Percentiles rank a stretch among this genome's conserved stretches.
These are phyloP conservation scores for Cinnamomum chago DNA, from an alignment of 164 flowering plant species.

Conservation along the genomic window DNA sequence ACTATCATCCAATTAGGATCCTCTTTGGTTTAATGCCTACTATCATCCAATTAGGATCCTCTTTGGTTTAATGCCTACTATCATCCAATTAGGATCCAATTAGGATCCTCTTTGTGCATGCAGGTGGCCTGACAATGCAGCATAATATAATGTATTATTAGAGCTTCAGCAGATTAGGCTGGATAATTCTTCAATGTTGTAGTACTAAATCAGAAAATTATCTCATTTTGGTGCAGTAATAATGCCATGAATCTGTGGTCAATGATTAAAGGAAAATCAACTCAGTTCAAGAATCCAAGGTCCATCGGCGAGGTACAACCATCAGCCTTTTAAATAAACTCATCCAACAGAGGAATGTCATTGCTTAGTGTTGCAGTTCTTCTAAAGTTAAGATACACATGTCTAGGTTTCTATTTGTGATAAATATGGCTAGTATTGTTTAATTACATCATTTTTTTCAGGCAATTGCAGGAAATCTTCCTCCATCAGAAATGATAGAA, in stretches of 20 bases:
- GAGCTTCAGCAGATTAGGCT: neutral
- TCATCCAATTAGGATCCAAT: neutral
- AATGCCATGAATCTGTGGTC: conserved; percentile 89
- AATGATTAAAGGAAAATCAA: conserved; percentile 56
- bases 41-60: neutral
- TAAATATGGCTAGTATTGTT: neutral
- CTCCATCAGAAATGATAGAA: conserved; percentile 75
- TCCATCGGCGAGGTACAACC: conserved; percentile 69
- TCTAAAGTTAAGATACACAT: neutral
- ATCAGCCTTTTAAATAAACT: neutral
- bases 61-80: neutral
- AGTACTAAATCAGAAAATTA: neutral
- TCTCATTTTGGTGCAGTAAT: conserved; percentile 45
- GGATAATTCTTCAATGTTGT: neutral
- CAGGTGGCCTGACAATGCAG: neutral
- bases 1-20: no score
- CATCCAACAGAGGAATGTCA: neutral
- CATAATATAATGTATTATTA: neutral
- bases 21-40: neutral
- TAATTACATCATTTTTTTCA: conserved; percentile 16
- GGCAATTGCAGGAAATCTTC: conserved; percentile 76
- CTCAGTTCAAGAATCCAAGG: conserved; percentile 56
- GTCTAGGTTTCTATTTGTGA: neutral
- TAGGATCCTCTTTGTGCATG: neutral
- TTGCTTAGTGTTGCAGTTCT: neutral